phyloP scores from a whole-genome alignment of 176 grass and related monocot species.

The Juncus inflexus region DNA sequence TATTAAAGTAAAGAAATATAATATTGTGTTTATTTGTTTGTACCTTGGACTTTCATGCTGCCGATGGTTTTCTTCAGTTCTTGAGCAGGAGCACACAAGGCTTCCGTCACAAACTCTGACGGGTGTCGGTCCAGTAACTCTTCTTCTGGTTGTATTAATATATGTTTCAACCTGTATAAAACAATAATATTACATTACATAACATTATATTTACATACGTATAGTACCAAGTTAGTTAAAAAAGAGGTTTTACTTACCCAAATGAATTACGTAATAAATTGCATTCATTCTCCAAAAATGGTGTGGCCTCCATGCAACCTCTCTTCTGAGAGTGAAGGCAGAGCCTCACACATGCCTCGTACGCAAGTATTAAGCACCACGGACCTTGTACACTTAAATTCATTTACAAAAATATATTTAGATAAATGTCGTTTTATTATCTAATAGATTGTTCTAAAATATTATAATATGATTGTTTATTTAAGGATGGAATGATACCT shows the following conservation, averaged over 20 bases:
- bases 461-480: neutral
- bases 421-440: neutral
- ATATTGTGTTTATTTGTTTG: neutral
- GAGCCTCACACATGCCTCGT: conserved; percentile 92
- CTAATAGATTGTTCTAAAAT: conserved; percentile 8
- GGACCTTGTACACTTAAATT: conserved; percentile 75
- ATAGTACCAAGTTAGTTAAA: neutral
- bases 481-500: conserved; percentile 30
- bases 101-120: conserved; percentile 74
- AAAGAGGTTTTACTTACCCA: conserved; percentile 36
- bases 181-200: conserved; percentile 1
- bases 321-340: conserved; percentile 96
- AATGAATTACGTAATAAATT: conserved; percentile 75
- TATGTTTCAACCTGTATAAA: conserved; percentile 62
- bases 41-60: conserved; percentile 99
- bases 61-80: conserved; percentile 93
- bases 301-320: conserved; percentile 94
- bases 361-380: conserved; percentile 95
- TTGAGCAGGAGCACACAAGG: conserved; percentile 43
- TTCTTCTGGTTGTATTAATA: conserved; percentile 91
- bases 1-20: no score
- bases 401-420: conserved; percentile 19
- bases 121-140: conserved; percentile 74
- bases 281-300: conserved; percentile 96
- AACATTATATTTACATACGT: no score